Base-by-base conservation (phyloP, 1,139 yeast genomes). In the Candida sp. region DNA sequence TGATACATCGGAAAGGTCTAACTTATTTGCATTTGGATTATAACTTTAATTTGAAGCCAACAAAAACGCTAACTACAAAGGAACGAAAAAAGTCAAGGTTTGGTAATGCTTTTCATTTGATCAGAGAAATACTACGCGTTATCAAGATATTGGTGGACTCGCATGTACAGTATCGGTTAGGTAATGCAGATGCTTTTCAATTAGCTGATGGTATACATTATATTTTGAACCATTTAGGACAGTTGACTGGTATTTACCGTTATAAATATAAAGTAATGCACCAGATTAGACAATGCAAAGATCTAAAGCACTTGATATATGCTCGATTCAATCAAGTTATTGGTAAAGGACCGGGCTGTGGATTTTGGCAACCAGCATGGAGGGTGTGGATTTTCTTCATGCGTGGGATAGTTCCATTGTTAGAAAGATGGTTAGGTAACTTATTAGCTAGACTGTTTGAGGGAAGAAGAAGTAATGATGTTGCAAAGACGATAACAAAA, bases 301-400 rank as follows among this genome's bases (percentile, higher is more conserved):
- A 95, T 63, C 70, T 93, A 56, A 93, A 95, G 63, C 99, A 95
- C 61, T 82, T 91, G 9, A 85, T 93, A 1, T 93, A 93, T 58
- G 77, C 87, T 49, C 75, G 84, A 45, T 93, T 95, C 67, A 93
- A 95, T 58, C 67, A 68, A 32, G 75, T 78, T 34, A 87, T 95
- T 35, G 98, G 98, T 0, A 93, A 93, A 60, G 99, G 99, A 1
- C 99, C 99, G 1, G 99, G 99, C 0, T 88, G 96, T 68, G 99
- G 99, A 2, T 88, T 93, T 62, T 95, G 99, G 99, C 99, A 93
- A 58, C 99, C 99, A 0, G 87, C 97, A 1, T 93, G 99, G 99
- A 74, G 97, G 53, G 95, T 91, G 1, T 95, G 99, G 99, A 70
- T 95, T 3, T 87, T 84, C 46, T 93, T 93, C 61, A 66, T 93